Evolutionary conservation across 176 grass and related monocot species (phyloP).

Genomic region (Poa pratensis): DNA sequence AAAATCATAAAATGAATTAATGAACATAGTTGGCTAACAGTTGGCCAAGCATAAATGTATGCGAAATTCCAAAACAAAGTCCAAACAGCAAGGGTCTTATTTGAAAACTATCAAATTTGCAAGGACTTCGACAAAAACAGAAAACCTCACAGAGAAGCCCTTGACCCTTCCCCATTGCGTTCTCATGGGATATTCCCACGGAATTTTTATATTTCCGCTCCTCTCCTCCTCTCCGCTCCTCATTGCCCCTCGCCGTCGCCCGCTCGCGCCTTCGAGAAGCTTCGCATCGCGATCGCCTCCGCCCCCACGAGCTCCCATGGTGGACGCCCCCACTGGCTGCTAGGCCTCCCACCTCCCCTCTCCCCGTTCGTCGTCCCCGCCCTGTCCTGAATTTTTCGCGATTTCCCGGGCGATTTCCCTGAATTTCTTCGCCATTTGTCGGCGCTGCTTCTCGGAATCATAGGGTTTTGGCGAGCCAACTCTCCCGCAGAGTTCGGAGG

Average conservation of each 20-base stretch:
- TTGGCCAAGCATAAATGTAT: neutral
- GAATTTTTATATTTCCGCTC: slow-evolving; percentile 50
- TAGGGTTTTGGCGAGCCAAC: slow-evolving; percentile 24
- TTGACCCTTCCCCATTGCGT: slow-evolving; percentile 14
- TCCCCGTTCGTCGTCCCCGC: slow-evolving; percentile 10
- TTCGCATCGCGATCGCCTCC: slow-evolving; percentile 52
- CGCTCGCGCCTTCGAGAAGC: slow-evolving; percentile 45
- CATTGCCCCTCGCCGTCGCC: slow-evolving; percentile 32
- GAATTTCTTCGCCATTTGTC: slow-evolving; percentile 20
- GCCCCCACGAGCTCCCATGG: slow-evolving; percentile 41
- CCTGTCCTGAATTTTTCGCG: slow-evolving; percentile 21
- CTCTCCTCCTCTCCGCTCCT: slow-evolving; percentile 22
- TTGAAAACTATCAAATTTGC: fast-evolving
- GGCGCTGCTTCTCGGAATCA: slow-evolving; percentile 18
- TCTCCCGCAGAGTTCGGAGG: neutral
- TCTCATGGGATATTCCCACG: slow-evolving; percentile 54
- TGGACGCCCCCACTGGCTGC: slow-evolving; percentile 27
- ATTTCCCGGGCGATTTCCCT: slow-evolving; percentile 17
- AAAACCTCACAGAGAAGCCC: slow-evolving; percentile 37
- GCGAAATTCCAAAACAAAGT: neutral
- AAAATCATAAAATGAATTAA: neutral
- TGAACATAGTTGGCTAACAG: too few relatives aligned
- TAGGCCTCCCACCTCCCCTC: slow-evolving; percentile 38
- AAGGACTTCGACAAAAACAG: slow-evolving; percentile 7
- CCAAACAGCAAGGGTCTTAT: neutral